Evolutionary conservation across 1,284 basidiomycete genomes (phyloP).

Genomic region (Pseudozyma flocculosa): DNA sequence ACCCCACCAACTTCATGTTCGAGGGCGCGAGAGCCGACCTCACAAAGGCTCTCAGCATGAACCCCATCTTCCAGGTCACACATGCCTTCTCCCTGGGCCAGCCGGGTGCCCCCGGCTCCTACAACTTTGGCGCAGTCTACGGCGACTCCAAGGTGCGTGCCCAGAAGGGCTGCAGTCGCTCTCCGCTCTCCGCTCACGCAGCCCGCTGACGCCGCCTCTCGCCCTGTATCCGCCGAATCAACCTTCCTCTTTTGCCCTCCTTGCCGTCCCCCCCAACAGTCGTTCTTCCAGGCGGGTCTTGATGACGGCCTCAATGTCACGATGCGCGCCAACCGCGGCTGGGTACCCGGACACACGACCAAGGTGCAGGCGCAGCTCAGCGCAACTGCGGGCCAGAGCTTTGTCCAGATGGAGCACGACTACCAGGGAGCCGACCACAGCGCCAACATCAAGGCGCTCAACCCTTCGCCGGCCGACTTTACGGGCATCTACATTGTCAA

Average conservation of each 20-base stretch:
- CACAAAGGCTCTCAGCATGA: slow-evolving; percentile 87
- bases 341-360: slow-evolving; percentile 75
- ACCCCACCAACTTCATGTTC: slow-evolving; percentile 91
- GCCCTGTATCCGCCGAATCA: no score
- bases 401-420: slow-evolving; percentile 87
- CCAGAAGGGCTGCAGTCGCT: no score
- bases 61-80: slow-evolving; percentile 95
- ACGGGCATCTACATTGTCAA: slow-evolving; percentile 94
- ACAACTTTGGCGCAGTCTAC: slow-evolving; percentile 93
- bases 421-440: slow-evolving; percentile 85
- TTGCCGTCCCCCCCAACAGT: neutral
- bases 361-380: slow-evolving; percentile 87
- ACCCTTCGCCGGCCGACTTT: slow-evolving; percentile 80
- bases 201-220: slow-evolving; percentile 1
- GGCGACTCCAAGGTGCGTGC: slow-evolving; percentile 67
- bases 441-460: slow-evolving; percentile 84
- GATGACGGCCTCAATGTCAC: slow-evolving; percentile 91
- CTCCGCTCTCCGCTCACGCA: neutral
- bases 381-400: slow-evolving; percentile 39
- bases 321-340: slow-evolving; percentile 85
- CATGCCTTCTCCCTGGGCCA: slow-evolving; percentile 87
- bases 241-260: slow-evolving; percentile 8
- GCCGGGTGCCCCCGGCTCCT: slow-evolving; percentile 64
- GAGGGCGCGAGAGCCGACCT: slow-evolving; percentile 95
- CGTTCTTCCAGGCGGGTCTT: slow-evolving; percentile 88